Conservation (phyloP, 768 basidiomycete species). For the Astraeus odoratus region DNA sequence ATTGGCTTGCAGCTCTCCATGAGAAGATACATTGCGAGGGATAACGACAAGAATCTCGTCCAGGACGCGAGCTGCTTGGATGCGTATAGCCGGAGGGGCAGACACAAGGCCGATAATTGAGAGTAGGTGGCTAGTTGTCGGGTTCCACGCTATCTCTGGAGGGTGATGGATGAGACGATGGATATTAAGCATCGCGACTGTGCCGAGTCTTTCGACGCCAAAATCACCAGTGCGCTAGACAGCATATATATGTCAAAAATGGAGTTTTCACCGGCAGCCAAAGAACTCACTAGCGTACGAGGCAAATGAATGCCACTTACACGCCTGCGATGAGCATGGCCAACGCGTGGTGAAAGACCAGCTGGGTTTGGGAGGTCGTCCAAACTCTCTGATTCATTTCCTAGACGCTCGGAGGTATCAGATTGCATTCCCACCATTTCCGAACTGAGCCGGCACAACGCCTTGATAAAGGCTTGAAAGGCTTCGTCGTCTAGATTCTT, state of each 20-base stretch:
- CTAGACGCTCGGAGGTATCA: conserved; percentile 20
- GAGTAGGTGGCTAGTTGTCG: conserved; percentile 74
- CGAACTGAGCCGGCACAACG: conserved; percentile 78
- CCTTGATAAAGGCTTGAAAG: conserved; percentile 68
- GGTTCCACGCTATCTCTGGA: conserved; percentile 79
- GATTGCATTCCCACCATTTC: conserved; percentile 93
- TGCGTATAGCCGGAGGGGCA: conserved; percentile 71
- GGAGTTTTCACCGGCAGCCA: neutral
- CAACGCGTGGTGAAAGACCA: conserved; percentile 35
- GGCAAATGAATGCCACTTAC: conserved; percentile 88
- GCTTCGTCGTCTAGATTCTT: conserved; percentile 78
- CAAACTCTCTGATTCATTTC: conserved; percentile 23
- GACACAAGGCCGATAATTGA: conserved; percentile 61
- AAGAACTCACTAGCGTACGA: conserved; percentile 56
- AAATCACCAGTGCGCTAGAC: conserved; percentile 83
- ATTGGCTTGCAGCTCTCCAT: conserved; percentile 55
- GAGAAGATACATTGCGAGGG: conserved; percentile 58
- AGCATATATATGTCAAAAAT: neutral
- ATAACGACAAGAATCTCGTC: conserved; percentile 79
- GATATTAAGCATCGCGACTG: conserved; percentile 76
- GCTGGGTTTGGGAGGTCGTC: conserved; percentile 31
- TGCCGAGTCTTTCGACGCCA: conserved; percentile 81
- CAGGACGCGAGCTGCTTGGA: conserved; percentile 84
- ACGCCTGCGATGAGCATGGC: conserved; percentile 52
- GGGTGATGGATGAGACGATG: conserved; percentile 81